Percentiles rank a stretch among this genome's conserved stretches.
These are phyloP conservation scores for Danielozyma ontarioensis DNA, from an alignment of 805 yeast species.

Conservation along the genomic window DNA sequence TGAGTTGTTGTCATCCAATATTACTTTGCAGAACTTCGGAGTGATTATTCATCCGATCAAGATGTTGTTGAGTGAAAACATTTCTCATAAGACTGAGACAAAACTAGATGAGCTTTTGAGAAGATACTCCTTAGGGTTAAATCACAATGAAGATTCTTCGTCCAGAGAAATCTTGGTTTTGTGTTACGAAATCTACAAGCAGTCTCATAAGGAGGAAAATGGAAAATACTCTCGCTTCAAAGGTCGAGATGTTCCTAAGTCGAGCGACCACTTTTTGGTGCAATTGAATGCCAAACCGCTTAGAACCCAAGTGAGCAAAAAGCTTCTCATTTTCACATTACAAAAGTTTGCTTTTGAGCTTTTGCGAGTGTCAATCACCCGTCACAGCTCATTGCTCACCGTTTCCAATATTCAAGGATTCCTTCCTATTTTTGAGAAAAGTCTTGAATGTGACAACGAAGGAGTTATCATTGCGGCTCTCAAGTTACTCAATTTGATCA, in stretches of 20 bases:
- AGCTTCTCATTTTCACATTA: slow-evolving; percentile 54
- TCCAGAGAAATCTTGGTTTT: slow-evolving; percentile 57
- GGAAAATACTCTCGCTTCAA: slow-evolving; percentile 8
- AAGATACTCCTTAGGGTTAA: slow-evolving; percentile 74
- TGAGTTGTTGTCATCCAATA: slow-evolving; percentile 65
- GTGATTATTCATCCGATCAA: slow-evolving; percentile 65
- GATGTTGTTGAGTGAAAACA: slow-evolving; percentile 52
- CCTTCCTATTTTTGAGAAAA: slow-evolving; percentile 61
- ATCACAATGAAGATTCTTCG: slow-evolving; percentile 58
- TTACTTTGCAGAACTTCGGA: slow-evolving; percentile 53
- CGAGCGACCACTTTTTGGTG: slow-evolving; percentile 70
- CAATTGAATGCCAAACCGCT: slow-evolving; percentile 56
- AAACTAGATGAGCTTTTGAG: slow-evolving; percentile 76
- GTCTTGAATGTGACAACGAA: slow-evolving; percentile 66
- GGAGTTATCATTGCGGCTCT: slow-evolving; percentile 67
- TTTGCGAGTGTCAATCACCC: slow-evolving; percentile 63
- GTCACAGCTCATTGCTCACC: slow-evolving; percentile 55
- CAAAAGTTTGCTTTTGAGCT: slow-evolving; percentile 76
- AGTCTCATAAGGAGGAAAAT: slow-evolving; percentile 32
- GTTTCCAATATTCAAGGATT: slow-evolving; percentile 64
- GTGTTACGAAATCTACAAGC: slow-evolving; percentile 67
- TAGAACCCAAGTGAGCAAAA: slow-evolving; percentile 49
- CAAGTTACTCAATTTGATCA: slow-evolving; percentile 53
- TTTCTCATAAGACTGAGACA: slow-evolving; percentile 62
- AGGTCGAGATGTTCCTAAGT: slow-evolving; percentile 26